These are phyloP conservation scores for Drosera spatulata DNA, from an alignment of 179 eudicot species.

Conservation along the genomic window DNA sequence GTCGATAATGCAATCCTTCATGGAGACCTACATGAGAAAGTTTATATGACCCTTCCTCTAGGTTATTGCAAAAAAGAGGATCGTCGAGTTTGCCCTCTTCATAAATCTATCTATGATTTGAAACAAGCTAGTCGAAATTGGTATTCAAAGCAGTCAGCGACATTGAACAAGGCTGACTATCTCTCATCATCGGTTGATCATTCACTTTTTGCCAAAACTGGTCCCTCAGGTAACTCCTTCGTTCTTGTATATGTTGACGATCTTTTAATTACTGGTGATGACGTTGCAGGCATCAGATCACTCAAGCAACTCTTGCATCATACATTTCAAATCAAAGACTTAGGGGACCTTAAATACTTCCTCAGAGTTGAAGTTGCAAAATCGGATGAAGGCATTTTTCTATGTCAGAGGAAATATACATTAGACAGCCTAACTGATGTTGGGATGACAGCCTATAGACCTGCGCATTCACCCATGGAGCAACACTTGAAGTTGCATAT, in stretches of 20 bases:
- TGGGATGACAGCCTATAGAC: not conserved
- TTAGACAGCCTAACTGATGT: not conserved
- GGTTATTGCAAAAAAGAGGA: not conserved
- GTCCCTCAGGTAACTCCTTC: not conserved
- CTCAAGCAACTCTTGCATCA: not conserved
- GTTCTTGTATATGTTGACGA: not conserved
- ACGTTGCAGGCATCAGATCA: not conserved
- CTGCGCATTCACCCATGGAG: not conserved
- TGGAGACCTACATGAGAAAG: not conserved
- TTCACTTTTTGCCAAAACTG: not conserved
- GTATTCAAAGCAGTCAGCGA: not conserved
- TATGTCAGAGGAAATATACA: not conserved
- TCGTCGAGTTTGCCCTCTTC: not conserved
- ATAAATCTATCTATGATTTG: not conserved
- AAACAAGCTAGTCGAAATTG: not conserved
- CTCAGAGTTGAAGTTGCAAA: not conserved
- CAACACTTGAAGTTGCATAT: not conserved
- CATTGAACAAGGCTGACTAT: not conserved
- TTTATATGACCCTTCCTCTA: not conserved
- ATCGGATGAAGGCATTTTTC: not conserved
- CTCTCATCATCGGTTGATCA: not conserved
- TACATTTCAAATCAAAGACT: not conserved
- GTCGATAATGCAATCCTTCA: not conserved
- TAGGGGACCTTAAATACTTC: not conserved
- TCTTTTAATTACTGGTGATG: not conserved